Conservation (phyloP, 75 land plant species). For the Picea glauca region DNA sequence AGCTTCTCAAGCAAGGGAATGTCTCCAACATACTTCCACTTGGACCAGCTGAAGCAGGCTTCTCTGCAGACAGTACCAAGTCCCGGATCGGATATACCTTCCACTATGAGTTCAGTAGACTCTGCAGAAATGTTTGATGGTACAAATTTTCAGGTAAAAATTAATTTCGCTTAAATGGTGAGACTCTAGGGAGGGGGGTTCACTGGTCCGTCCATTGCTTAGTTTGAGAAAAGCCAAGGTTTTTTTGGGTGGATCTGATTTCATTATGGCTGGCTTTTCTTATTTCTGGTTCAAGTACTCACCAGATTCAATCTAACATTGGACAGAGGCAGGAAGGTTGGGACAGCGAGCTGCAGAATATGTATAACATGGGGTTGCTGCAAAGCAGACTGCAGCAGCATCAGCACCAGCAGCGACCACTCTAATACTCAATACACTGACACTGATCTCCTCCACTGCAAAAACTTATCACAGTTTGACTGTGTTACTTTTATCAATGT, state of each 20-base stretch:
- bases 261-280: neutral
- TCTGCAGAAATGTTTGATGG: constrained; percentile 13
- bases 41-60: constrained; percentile 4
- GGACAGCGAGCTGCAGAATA: neutral
- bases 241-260: neutral
- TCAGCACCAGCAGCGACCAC: neutral
- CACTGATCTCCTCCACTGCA: constrained; percentile 8
- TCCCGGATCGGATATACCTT: constrained; percentile 7
- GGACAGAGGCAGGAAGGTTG: constrained; percentile 6
- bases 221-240: neutral
- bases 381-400: constrained; percentile 9
- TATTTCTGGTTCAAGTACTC: neutral
- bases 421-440: constrained; percentile 6
- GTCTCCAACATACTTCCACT: constrained; percentile 5
- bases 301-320: neutral
- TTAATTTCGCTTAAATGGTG: neutral
- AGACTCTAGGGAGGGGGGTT: neutral
- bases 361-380: constrained; percentile 9
- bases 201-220: no score
- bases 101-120: constrained; percentile 3
- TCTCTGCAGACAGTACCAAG: constrained; percentile 8
- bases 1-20: constrained; percentile 9
- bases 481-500: neutral
- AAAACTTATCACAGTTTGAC: constrained; percentile 8
- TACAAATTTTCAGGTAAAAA: constrained; percentile 8